Evolutionary conservation across 1,139 yeast genomes (phyloP).

Genomic region (Kodamaea derodonti): DNA sequence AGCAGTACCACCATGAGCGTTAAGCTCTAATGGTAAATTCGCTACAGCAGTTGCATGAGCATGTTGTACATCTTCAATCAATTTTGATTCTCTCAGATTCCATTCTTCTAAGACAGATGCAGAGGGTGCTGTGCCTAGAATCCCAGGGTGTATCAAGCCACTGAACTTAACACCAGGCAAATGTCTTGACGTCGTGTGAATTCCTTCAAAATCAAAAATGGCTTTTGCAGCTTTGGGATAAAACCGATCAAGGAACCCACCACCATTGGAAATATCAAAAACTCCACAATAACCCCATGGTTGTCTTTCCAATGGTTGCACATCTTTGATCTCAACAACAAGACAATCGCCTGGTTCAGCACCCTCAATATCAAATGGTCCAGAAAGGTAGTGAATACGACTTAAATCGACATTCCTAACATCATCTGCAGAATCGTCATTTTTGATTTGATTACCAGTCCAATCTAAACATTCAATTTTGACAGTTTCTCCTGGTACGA

Average conservation of each 20-base stretch:
- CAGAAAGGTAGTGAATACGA: slow-evolving; percentile 44
- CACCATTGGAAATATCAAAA: slow-evolving; percentile 46
- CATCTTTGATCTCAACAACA: slow-evolving; percentile 47
- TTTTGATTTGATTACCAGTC: slow-evolving; percentile 50
- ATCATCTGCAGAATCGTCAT: slow-evolving; percentile 46
- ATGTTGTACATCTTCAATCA: slow-evolving; percentile 28
- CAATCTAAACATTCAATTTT: slow-evolving; percentile 50
- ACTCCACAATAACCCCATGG: slow-evolving; percentile 53
- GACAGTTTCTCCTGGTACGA: slow-evolving; percentile 39
- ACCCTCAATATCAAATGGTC: slow-evolving; percentile 43
- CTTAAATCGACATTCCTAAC: slow-evolving; percentile 40
- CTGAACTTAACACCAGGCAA: slow-evolving; percentile 45
- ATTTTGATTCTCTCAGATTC: slow-evolving; percentile 37
- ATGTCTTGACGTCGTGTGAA: slow-evolving; percentile 45
- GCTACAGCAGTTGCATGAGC: slow-evolving; percentile 35
- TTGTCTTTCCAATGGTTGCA: slow-evolving; percentile 47
- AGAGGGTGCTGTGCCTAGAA: slow-evolving; percentile 48
- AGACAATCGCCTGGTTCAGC: slow-evolving; percentile 47
- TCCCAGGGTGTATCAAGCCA: slow-evolving; percentile 47
- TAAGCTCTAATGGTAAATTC: slow-evolving; percentile 31
- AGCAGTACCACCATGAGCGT: slow-evolving; percentile 39
- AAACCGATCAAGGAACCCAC: slow-evolving; percentile 45
- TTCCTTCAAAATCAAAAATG: slow-evolving; percentile 49
- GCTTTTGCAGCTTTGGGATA: slow-evolving; percentile 52
- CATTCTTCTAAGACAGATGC: slow-evolving; percentile 38